These are phyloP conservation scores for Plasmodium chabaudi DNA, from an alignment of 169 alveolate species.

Conservation along the genomic window DNA sequence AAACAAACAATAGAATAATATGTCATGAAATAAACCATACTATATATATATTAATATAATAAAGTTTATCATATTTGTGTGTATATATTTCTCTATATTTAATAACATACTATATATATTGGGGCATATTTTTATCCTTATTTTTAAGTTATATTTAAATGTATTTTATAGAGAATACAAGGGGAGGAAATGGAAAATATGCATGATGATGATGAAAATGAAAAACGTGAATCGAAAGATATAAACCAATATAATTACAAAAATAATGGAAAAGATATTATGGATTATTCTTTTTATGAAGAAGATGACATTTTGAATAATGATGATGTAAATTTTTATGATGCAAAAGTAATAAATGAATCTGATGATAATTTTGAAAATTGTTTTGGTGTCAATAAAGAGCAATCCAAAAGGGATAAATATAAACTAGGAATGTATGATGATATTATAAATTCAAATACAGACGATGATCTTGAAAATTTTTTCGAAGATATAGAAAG, in stretches of 20 bases:
- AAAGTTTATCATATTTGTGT: too few species aligned
- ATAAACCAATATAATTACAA: neutral
- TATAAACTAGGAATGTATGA: neutral
- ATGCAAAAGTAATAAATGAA: conserved; percentile 37
- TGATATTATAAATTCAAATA: conserved; percentile 41
- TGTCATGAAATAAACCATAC: too few species aligned
- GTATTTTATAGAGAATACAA: neutral
- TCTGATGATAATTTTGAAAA: conserved; percentile 14
- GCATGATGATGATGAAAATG: conserved; percentile 32
- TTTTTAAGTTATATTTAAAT: conserved; percentile 3
- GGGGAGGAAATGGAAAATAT: conserved; percentile 40
- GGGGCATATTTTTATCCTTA: conserved; percentile 2
- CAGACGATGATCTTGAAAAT: conserved; percentile 60
- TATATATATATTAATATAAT: too few species aligned
- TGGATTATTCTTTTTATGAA: neutral
- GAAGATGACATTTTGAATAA: conserved; percentile 2
- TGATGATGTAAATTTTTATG: conserved; percentile 50
- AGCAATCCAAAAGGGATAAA: conserved; percentile 7
- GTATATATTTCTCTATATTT: too few species aligned
- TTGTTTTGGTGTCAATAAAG: conserved; percentile 5
- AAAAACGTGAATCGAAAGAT: conserved; percentile 29
- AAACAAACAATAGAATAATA: too few species aligned
- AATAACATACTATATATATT: neutral
- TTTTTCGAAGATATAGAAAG: conserved; percentile 59
- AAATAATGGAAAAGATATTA: neutral